These are phyloP conservation scores for Cynara cardunculus DNA, from an alignment of 129 eudicot genomes.

Conservation along the genomic window DNA sequence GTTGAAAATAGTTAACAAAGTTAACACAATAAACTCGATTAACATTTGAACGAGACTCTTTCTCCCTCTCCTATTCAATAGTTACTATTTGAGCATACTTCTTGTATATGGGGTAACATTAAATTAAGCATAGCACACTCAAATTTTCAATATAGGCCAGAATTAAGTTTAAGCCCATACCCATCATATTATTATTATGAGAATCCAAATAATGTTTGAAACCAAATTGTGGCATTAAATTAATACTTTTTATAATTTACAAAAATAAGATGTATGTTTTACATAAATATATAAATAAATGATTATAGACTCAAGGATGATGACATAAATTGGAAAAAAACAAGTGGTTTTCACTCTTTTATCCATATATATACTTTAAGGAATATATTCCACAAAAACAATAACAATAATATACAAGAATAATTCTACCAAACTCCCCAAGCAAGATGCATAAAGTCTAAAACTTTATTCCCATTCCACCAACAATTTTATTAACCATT, in stretches of 20 bases:
- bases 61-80: too few species aligned
- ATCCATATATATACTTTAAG: not conserved
- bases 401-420: slow-evolving; percentile 9
- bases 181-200: too few species aligned
- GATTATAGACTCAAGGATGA: not conserved
- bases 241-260: not conserved
- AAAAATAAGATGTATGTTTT: not conserved
- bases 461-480: slow-evolving; percentile 2
- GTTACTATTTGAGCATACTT: too few species aligned
- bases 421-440: slow-evolving; percentile 15
- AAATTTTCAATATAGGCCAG: too few species aligned
- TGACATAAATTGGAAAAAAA: not conserved
- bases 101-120: too few species aligned
- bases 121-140: too few species aligned
- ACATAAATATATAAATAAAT: not conserved
- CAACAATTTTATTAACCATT: not conserved
- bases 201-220: too few species aligned
- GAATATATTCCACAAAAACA: slow-evolving; percentile 21
- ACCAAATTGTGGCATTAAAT: not conserved
- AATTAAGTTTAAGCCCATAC: too few species aligned
- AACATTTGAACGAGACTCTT: too few species aligned
- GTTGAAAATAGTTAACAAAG: too few species aligned
- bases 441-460: not conserved
- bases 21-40: too few species aligned
- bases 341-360: not conserved